These are phyloP conservation scores for Nelumbo lutea DNA, from an alignment of 164 flowering plant genomes.

Conservation along the genomic window DNA sequence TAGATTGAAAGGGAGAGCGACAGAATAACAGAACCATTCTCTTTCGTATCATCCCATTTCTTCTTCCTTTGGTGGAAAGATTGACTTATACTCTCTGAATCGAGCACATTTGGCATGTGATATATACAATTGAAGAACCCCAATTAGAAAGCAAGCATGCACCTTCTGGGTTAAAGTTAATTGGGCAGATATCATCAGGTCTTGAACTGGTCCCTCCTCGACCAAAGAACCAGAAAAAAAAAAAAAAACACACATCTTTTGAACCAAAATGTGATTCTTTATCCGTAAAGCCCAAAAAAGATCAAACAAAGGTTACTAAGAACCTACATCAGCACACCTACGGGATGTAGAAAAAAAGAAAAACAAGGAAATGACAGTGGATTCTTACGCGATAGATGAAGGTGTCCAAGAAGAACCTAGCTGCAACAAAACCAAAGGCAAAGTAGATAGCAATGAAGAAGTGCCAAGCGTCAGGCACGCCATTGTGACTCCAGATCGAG, in stretches of 20 bases:
- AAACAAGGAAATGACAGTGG: neutral
- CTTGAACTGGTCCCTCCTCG: neutral
- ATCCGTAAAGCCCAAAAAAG: neutral
- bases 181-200: neutral
- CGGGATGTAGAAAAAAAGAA: neutral
- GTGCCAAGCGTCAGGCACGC: conserved; percentile 18
- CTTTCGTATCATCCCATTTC: no score
- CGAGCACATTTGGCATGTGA: no score
- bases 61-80: no score
- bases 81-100: no score
- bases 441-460: conserved; percentile 44
- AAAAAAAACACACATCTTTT: no score
- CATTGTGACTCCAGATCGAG: conserved; percentile 32
- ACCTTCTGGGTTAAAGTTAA: no score
- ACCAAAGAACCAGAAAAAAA: neutral
- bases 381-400: conserved; percentile 56
- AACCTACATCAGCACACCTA: neutral
- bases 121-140: no score
- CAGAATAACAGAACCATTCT: no score
- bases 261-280: neutral
- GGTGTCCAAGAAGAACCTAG: conserved; percentile 55
- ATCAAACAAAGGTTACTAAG: neutral
- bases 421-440: conserved; percentile 42
- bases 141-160: no score
- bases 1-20: no score